A percentile compares a stretch with the other conserved stretches of the same genome.
Conservation (phyloP, 169 alveolate species). For the Theileria parva region DNA sequence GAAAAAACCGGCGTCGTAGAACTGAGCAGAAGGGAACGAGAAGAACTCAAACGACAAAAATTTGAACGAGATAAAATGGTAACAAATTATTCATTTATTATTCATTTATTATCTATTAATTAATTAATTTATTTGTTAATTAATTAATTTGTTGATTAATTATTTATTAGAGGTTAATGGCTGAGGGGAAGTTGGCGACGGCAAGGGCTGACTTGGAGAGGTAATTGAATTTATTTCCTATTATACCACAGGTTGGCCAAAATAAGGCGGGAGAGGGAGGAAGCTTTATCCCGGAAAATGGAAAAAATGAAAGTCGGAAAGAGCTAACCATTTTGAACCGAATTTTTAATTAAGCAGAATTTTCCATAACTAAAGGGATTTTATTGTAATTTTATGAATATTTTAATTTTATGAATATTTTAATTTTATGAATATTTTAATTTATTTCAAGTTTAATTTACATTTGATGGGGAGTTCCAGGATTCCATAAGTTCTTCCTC, state of each 20-base stretch:
- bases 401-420: background rate
- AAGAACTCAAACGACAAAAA: conserved; percentile 62
- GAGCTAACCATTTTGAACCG: background rate
- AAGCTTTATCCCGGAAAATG: conserved; percentile 55
- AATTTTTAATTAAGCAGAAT: background rate
- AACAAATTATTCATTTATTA: background rate
- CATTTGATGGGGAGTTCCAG: background rate
- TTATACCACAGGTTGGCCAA: conserved; percentile 49
- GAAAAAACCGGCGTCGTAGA: conserved; percentile 67
- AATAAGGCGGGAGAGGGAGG: conserved; percentile 60
- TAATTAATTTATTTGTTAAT: too few species aligned
- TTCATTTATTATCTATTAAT: background rate
- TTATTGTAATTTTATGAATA: background rate
- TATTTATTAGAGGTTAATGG: conserved; percentile 44
- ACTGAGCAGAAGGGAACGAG: conserved; percentile 61
- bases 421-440: background rate
- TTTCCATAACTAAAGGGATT: background rate
- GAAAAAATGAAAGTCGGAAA: conserved; percentile 43
- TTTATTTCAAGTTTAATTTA: too few species aligned
- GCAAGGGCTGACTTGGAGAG: conserved; percentile 67
- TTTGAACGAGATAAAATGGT: conserved; percentile 65
- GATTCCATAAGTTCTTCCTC: background rate
- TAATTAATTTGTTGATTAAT: too few species aligned
- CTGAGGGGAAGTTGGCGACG: conserved; percentile 60
- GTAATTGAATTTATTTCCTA: conserved; percentile 1